phyloP scores from a whole-genome alignment of 768 basidiomycete species.

The Leucosporidium scottii region DNA sequence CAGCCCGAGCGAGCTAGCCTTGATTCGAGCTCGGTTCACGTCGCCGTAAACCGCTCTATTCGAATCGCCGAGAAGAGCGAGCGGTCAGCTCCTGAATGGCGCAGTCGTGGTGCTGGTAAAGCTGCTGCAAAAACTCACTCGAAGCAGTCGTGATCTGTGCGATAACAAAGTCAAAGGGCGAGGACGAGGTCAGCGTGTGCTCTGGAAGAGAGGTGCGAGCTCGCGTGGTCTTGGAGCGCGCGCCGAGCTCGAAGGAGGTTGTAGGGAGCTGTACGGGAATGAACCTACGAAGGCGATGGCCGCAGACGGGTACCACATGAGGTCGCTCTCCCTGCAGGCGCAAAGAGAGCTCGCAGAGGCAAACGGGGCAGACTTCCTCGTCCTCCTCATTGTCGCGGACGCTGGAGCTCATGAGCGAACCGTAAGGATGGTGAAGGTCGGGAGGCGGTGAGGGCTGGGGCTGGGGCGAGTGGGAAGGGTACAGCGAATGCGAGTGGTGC shows the following conservation, averaged over 20 bases:
- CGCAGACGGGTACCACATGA: constrained; percentile 93
- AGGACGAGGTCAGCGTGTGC: not conserved
- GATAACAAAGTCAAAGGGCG: no score
- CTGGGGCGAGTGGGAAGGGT: no score
- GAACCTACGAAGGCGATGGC: constrained; percentile 86
- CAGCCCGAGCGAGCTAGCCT: constrained; percentile 57
- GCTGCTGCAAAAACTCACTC: constrained; percentile 40
- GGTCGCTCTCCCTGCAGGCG: constrained; percentile 73
- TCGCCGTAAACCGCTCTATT: constrained; percentile 78
- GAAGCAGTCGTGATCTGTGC: constrained; percentile 70
- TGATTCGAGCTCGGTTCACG: constrained; percentile 58
- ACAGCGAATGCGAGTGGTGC: no score
- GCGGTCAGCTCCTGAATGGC: no score
- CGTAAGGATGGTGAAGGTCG: no score
- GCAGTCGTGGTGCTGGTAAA: no score
- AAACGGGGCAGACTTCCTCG: not conserved
- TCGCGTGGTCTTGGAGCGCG: not conserved
- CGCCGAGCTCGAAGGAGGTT: constrained; percentile 1
- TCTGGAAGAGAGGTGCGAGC: not conserved
- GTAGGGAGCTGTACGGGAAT: constrained; percentile 17
- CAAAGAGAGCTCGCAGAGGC: not conserved
- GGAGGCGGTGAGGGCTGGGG: no score
- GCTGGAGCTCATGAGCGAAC: not conserved
- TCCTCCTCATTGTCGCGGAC: not conserved
- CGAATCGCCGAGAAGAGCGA: no score